These are phyloP conservation scores for Talaromyces amestolkiae DNA, from an alignment of 2,329 filamentous ascomycete species.

Conservation along the genomic window DNA sequence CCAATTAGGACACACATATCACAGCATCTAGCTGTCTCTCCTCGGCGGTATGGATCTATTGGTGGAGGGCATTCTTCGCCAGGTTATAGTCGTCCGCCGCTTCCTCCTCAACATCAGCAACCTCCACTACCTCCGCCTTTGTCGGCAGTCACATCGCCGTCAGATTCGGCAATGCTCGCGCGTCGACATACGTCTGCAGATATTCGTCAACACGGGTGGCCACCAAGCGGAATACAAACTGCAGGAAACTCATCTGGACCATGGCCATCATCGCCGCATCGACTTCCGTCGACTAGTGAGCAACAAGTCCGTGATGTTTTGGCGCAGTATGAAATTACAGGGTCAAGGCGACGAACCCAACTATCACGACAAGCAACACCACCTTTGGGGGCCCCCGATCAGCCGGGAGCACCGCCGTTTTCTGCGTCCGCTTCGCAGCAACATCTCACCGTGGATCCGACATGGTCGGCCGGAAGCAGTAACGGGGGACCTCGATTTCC, in stretches of 20 bases:
- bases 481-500: slow-evolving; percentile 38
- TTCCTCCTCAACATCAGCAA: slow-evolving; percentile 63
- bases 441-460: slow-evolving; percentile 50
- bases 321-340: slow-evolving; percentile 64
- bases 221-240: slow-evolving; percentile 54
- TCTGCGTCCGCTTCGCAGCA: slow-evolving; percentile 13
- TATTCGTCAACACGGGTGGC: slow-evolving; percentile 84
- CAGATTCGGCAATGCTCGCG: slow-evolving; percentile 62
- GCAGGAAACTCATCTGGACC: slow-evolving; percentile 61
- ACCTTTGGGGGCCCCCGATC: slow-evolving; percentile 32
- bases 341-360: slow-evolving; percentile 47
- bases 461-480: slow-evolving; percentile 48
- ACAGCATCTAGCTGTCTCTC: slow-evolving; percentile 74
- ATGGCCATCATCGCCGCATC: slow-evolving; percentile 67
- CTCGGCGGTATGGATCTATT: slow-evolving; percentile 85
- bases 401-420: slow-evolving; percentile 5
- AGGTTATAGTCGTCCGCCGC: slow-evolving; percentile 68
- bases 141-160: slow-evolving; percentile 56
- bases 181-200: slow-evolving; percentile 93
- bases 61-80: slow-evolving; percentile 67
- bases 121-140: slow-evolving; percentile 66
- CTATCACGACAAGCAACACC: slow-evolving; percentile 55
- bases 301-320: slow-evolving; percentile 63
- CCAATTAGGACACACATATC: slow-evolving; percentile 73
- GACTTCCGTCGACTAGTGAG: slow-evolving; percentile 52